Conservation (phyloP, 768 basidiomycete genomes). For the Boletus rubroflammeus region DNA sequence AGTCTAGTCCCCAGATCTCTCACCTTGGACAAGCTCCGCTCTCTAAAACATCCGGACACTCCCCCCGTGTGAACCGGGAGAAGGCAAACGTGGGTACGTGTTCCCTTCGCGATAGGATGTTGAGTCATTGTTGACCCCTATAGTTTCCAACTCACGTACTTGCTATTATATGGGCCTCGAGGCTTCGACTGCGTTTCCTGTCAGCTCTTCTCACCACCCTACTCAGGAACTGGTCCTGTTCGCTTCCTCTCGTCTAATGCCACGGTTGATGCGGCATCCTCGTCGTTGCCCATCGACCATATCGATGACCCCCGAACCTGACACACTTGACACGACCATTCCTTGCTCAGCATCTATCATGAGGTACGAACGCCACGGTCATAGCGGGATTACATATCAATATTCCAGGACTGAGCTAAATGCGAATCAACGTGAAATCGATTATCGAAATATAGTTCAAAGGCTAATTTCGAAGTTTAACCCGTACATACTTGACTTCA, state of each 20-base stretch:
- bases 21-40: background rate
- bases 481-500: background rate
- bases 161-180: background rate
- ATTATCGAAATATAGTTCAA: no score
- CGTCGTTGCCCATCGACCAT: no score
- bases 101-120: background rate
- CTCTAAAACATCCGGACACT: background rate
- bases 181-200: background rate
- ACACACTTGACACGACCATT: no score
- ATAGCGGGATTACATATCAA: no score
- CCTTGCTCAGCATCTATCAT: background rate
- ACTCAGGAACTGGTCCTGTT: background rate
- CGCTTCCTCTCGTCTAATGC: background rate
- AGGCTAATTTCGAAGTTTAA: no score
- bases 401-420: background rate
- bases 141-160: background rate
- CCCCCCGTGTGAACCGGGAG: background rate
- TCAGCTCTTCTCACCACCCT: no score
- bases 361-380: background rate
- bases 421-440: no score
- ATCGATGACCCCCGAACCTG: background rate
- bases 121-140: background rate
- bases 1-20: background rate
- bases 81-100: background rate
- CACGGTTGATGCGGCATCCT: background rate